Percentiles rank a stretch among this genome's conserved stretches.
Evolutionary conservation across 2,329 filamentous ascomycete species (phyloP).

Genomic region (Phyllosticta paracitricarpa): DNA sequence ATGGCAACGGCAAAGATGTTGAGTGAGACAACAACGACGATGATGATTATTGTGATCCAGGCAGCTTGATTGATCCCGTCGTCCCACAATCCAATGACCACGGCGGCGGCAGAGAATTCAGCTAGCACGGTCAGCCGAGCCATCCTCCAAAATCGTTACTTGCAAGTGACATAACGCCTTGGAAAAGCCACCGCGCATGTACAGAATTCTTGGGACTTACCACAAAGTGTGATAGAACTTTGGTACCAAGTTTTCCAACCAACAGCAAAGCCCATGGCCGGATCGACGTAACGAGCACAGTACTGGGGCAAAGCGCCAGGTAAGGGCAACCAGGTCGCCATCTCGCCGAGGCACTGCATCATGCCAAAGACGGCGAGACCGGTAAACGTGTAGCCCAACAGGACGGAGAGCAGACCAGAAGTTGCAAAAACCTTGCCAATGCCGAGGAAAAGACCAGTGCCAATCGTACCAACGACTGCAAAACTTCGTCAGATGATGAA

Average conservation of each 20-base stretch:
- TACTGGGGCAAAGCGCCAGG: conserved; percentile 73
- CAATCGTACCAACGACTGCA: conserved; percentile 7
- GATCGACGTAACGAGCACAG: conserved; percentile 50
- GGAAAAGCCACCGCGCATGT: background rate
- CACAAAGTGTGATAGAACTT: conserved; percentile 6
- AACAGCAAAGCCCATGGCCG: conserved; percentile 7
- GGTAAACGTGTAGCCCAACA: conserved; percentile 9
- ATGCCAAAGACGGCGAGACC: conserved; percentile 16
- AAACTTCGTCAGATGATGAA: background rate
- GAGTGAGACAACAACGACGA: conserved; percentile 11
- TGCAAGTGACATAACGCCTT: conserved; percentile 7
- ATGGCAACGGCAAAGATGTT: conserved; percentile 11
- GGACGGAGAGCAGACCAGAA: conserved; percentile 17
- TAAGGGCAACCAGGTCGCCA: conserved; percentile 19
- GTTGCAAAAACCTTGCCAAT: conserved; percentile 8
- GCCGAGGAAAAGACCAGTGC: conserved; percentile 10
- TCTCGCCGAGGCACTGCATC: conserved; percentile 19
- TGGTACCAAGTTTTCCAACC: conserved; percentile 7
- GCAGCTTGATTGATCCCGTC: conserved; percentile 6
- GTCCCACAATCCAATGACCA: conserved; percentile 35
- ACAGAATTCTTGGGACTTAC: background rate
- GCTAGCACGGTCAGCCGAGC: conserved; percentile 16
- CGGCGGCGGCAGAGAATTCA: conserved; percentile 29
- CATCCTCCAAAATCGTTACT: background rate
- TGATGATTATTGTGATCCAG: conserved; percentile 14